phyloP scores from a whole-genome alignment of 129 eudicot species.

The Flaveria sonorensis region DNA sequence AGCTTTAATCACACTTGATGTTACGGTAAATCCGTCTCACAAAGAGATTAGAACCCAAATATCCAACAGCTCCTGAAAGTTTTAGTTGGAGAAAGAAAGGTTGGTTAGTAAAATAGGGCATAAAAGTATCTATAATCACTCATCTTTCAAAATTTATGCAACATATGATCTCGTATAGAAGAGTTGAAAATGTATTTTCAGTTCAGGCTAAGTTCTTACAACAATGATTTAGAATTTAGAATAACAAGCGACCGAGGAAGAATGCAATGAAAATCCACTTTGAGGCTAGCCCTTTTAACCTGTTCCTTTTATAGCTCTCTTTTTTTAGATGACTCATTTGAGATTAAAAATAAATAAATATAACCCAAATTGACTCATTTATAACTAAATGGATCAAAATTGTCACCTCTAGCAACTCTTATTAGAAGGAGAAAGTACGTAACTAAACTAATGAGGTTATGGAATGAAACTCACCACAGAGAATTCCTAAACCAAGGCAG shows the following conservation, averaged over 20 bases:
- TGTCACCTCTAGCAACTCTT: neutral
- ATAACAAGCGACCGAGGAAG: neutral
- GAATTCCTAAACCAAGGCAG: constrained; percentile 84
- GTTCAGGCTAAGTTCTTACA: neutral
- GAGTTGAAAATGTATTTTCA: neutral
- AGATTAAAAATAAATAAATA: neutral
- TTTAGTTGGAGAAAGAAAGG: neutral
- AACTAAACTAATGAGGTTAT: neutral
- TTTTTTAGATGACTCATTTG: neutral
- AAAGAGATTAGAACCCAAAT: constrained; percentile 81
- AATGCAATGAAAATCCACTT: constrained; percentile 10
- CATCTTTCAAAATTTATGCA: neutral
- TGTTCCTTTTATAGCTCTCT: neutral
- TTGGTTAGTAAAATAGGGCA: neutral
- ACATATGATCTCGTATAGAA: neutral
- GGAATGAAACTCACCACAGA: constrained; percentile 60
- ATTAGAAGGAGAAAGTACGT: neutral
- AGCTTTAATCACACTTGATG: constrained; percentile 74
- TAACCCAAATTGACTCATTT: neutral
- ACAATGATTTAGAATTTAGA: neutral
- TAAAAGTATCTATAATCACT: neutral
- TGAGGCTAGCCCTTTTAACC: neutral
- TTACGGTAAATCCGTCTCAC: constrained; percentile 92
- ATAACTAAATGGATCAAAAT: neutral
- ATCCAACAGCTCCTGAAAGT: constrained; percentile 81